Percentiles rank a stretch among this genome's conserved stretches.
Conservation (phyloP, 495 filamentous ascomycete species). For the Penicillium lagena region DNA sequence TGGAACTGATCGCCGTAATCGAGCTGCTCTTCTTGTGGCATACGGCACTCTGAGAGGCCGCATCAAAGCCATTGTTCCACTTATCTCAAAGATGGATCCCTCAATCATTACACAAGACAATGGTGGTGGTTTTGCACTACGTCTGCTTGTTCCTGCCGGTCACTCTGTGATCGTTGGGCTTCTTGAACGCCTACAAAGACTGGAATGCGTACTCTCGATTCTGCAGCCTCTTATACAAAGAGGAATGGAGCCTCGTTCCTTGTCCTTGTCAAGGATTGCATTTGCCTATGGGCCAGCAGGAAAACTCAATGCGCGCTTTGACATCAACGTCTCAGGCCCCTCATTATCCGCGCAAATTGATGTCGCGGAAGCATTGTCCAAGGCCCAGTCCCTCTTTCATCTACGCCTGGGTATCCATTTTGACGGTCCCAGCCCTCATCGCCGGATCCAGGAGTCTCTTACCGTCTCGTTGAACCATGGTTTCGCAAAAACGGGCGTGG, state of each 20-base stretch:
- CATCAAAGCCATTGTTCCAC: conserved; percentile 16
- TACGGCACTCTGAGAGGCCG: conserved; percentile 25
- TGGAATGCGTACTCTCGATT: conserved; percentile 37
- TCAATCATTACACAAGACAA: conserved; percentile 29
- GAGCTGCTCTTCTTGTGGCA: conserved; percentile 32
- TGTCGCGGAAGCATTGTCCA: conserved; percentile 14
- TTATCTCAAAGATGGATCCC: conserved; percentile 22
- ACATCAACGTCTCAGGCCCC: conserved; percentile 19
- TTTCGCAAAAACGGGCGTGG: conserved; percentile 43
- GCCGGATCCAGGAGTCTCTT: conserved; percentile 61
- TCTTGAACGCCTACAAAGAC: conserved; percentile 33
- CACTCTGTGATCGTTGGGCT: conserved; percentile 27
- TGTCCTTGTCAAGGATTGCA: conserved; percentile 30
- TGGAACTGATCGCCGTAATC: conserved; percentile 29
- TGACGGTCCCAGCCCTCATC: conserved; percentile 65
- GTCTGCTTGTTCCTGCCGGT: conserved; percentile 31
- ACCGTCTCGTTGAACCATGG: conserved; percentile 51
- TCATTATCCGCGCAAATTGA: conserved; percentile 14
- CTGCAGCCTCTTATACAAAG: conserved; percentile 30
- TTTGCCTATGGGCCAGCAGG: conserved; percentile 30
- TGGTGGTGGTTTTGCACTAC: conserved; percentile 33
- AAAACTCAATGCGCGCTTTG: conserved; percentile 23
- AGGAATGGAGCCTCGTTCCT: conserved; percentile 22
- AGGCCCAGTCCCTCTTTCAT: conserved; percentile 21
- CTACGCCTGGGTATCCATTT: conserved; percentile 38